A percentile compares a stretch with the other conserved stretches of the same genome.
Evolutionary conservation across 257 asterid species (phyloP).

Genomic region (Scutellaria baicalensis): DNA sequence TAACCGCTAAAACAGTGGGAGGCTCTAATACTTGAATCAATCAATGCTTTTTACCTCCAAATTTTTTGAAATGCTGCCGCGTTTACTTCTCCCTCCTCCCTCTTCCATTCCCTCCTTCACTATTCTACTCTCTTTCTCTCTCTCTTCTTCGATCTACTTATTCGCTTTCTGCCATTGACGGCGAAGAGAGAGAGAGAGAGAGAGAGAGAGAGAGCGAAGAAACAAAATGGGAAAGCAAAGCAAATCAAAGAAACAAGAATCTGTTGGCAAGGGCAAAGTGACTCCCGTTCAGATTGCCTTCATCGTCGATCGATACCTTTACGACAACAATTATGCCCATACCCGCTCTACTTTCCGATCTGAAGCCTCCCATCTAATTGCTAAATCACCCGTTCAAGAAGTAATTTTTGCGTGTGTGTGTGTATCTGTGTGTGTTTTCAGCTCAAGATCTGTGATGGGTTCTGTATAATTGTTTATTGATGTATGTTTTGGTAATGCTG

Average conservation of each 20-base stretch:
- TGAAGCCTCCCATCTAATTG: conserved; percentile 71
- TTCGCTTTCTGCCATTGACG: neutral
- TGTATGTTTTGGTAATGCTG: neutral
- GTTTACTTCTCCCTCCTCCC: conserved; percentile 1
- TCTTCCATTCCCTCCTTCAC: neutral
- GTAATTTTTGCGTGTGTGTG: conserved; percentile 14
- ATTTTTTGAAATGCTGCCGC: conserved; percentile 53
- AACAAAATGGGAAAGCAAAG: conserved; percentile 67
- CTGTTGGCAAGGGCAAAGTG: conserved; percentile 74
- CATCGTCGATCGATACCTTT: conserved; percentile 89
- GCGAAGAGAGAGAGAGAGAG: neutral
- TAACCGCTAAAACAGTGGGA: conserved; percentile 19
- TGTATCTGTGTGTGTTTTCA: neutral
- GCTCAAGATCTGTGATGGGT: neutral
- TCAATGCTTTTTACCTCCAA: conserved; percentile 21
- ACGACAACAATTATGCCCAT: conserved; percentile 47
- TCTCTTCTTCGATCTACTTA: conserved; percentile 5
- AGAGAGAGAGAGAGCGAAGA: neutral
- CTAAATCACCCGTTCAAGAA: conserved; percentile 72
- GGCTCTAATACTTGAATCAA: too few species aligned
- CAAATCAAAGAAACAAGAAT: conserved; percentile 47
- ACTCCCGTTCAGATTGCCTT: conserved; percentile 82
- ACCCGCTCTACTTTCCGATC: conserved; percentile 66
- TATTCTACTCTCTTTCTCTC: neutral
- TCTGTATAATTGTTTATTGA: neutral